Conservation (phyloP, 1,284 basidiomycete genomes). For the Moesziomyces sp. region DNA sequence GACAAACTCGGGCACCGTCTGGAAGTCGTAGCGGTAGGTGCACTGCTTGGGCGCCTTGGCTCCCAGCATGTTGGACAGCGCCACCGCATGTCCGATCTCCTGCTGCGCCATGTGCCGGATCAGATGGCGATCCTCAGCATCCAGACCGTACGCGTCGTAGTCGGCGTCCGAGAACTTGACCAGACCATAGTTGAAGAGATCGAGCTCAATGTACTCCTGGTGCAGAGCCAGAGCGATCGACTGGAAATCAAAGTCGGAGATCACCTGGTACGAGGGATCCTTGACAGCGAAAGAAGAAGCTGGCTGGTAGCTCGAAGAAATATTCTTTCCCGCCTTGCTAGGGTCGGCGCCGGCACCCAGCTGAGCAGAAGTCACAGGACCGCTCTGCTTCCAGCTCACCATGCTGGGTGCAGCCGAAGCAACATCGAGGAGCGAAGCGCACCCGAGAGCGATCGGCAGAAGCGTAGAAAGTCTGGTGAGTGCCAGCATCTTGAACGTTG, state of each 20-base stretch:
- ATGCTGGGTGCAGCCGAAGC: slow-evolving; percentile 21
- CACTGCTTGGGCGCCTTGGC: slow-evolving; percentile 47
- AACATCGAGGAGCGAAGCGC: slow-evolving; percentile 11
- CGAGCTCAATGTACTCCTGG: slow-evolving; percentile 60
- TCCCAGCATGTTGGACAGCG: slow-evolving; percentile 55
- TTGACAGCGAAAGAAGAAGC: slow-evolving; percentile 27
- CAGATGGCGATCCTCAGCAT: slow-evolving; percentile 44
- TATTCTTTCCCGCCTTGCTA: slow-evolving; percentile 35
- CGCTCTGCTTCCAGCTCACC: slow-evolving; percentile 7
- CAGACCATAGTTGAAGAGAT: slow-evolving; percentile 57
- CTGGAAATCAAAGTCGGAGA: slow-evolving; percentile 53
- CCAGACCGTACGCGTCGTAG: slow-evolving; percentile 43
- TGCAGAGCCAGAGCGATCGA: slow-evolving; percentile 46
- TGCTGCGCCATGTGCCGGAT: slow-evolving; percentile 56
- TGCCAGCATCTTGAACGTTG: slow-evolving; percentile 6
- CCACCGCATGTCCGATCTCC: slow-evolving; percentile 54
- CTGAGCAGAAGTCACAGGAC: slow-evolving; percentile 21
- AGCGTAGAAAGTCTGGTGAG: slow-evolving; percentile 6
- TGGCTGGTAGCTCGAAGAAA: slow-evolving; percentile 39
- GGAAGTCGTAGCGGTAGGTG: slow-evolving; percentile 50
- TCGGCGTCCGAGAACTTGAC: slow-evolving; percentile 53
- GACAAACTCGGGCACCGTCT: slow-evolving; percentile 49
- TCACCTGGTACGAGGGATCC: slow-evolving; percentile 41
- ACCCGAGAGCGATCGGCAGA: slow-evolving; percentile 9
- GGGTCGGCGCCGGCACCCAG: slow-evolving; percentile 33